Evolutionary conservation across 2,329 filamentous ascomycete genomes (phyloP).

Genomic region (Cadophora gregata): DNA sequence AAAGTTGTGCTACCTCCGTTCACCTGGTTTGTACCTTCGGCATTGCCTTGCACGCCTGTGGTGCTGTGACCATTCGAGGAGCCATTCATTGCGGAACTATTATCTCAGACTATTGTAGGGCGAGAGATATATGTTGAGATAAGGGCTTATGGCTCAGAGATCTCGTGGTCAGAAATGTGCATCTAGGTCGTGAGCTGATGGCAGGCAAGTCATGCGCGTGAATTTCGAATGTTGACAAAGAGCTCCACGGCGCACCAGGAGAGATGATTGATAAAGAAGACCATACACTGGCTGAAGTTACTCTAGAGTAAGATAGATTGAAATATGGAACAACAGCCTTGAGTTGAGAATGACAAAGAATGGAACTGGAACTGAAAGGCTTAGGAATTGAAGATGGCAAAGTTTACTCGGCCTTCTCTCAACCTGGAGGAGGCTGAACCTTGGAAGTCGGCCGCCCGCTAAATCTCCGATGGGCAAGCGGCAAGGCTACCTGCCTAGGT

Average conservation of each 20-base stretch:
- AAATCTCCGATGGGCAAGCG: conserved; percentile 5
- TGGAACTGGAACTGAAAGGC: neutral
- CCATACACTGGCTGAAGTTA: conserved; percentile 12
- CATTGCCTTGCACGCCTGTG: conserved; percentile 21
- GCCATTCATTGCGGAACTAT: conserved; percentile 37
- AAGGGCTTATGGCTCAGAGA: neutral
- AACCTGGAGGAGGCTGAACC: conserved; percentile 17
- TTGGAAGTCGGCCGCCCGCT: conserved; percentile 8
- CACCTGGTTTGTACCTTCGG: conserved; percentile 34
- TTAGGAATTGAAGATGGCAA: neutral
- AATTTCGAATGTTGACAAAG: conserved; percentile 22
- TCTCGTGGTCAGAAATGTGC: conserved; percentile 23
- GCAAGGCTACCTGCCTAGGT: conserved; percentile 16
- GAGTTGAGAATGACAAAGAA: neutral
- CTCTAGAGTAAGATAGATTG: neutral
- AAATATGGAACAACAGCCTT: neutral
- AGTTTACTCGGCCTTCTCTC: conserved; percentile 14
- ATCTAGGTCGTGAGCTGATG: conserved; percentile 33
- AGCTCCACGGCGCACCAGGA: conserved; percentile 21
- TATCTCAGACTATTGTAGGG: neutral
- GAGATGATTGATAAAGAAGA: conserved; percentile 17
- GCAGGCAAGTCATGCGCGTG: conserved; percentile 31
- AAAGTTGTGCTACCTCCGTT: conserved; percentile 51
- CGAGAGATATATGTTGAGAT: neutral
- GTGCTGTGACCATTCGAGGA: conserved; percentile 25